These are phyloP conservation scores for Bipolaris oryzae DNA, from an alignment of 2,329 filamentous ascomycete species.

Conservation along the genomic window DNA sequence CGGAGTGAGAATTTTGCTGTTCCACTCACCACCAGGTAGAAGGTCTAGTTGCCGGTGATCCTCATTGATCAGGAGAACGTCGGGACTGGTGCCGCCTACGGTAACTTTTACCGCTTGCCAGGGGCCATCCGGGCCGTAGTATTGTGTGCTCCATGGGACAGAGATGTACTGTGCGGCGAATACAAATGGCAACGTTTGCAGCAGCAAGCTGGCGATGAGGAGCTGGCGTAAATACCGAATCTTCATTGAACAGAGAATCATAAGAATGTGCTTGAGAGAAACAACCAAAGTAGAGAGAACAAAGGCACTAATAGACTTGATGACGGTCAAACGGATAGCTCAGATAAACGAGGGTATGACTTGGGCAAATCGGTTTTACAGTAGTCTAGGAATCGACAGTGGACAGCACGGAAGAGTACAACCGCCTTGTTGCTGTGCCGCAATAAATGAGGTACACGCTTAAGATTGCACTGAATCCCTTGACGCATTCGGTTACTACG, in stretches of 20 bases:
- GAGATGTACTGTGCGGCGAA: constrained; percentile 2
- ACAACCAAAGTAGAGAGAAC: neutral
- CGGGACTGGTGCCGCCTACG: constrained; percentile 10
- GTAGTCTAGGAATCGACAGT: neutral
- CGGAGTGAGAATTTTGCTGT: constrained; percentile 3
- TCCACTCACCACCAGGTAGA: constrained; percentile 17
- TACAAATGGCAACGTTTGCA: neutral
- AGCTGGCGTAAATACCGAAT: neutral
- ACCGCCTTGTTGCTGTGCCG: neutral
- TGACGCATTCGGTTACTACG: neutral
- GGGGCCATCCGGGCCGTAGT: constrained; percentile 27
- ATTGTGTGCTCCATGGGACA: constrained; percentile 28
- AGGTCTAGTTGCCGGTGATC: neutral
- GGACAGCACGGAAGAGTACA: neutral
- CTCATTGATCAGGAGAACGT: neutral
- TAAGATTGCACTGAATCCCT: neutral
- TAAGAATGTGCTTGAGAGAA: neutral
- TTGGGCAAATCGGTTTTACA: neutral
- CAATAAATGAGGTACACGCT: neutral
- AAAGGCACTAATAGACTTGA: neutral
- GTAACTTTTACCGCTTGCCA: constrained; percentile 25
- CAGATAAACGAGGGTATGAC: neutral
- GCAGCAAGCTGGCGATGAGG: neutral
- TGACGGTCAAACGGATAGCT: neutral
- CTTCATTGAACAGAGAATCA: neutral